Evolutionary conservation across 2,329 filamentous ascomycete species (phyloP), one percentile per base, ranked within the genome.

Genomic region (Diaporthe sp.): DNA sequence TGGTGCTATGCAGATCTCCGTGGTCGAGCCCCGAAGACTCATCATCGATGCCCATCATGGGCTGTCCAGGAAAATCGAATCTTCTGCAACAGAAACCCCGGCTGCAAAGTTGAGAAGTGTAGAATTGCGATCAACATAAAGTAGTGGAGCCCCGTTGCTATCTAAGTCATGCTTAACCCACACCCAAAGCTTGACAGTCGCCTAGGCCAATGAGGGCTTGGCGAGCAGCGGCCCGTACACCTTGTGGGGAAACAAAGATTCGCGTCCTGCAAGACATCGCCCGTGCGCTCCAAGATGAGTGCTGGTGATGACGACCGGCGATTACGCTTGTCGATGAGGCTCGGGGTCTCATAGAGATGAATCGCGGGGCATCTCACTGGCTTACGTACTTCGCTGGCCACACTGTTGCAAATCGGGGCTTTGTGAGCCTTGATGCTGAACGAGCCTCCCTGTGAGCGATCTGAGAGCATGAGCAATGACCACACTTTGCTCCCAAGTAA

Each of bases 101-200:
- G 25, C 17, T 65, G 61, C 42, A 44, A 49, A 49, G 37, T 46
- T 65, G 42, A 22, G 28, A 13, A 9, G 15, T n/a, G 9, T 49
- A 12, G 61, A 49, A 65, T 65, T 49, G 25, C 28, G 61, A 65
- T 65, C 42, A 65, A 65, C 61, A 65, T 65, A 65, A 19, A 65
- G 61, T 65, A 49, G 61, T 49, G 42, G 61, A 49, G 61, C 61
- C 25, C 61, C 15, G 42, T 22, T 22, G 42, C 42, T 49, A 65
- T 49, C 42, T 15, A 65, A 65, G 61, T 65, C 61, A 65, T 65
- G 61, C 61, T 65, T 65, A 65, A 65, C 19, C 61, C 61, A 65
- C 60, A 19, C 17, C 42, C 42, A 15, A 49, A 65, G 61, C 61
- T 65, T 65, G 61, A 65, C 61, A 34, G 42, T 49, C 39, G 42